Percentiles rank a stretch among this genome's conserved stretches.
These are phyloP conservation scores for Mycena vulgaris DNA, from an alignment of 768 basidiomycete species.

Conservation along the genomic window DNA sequence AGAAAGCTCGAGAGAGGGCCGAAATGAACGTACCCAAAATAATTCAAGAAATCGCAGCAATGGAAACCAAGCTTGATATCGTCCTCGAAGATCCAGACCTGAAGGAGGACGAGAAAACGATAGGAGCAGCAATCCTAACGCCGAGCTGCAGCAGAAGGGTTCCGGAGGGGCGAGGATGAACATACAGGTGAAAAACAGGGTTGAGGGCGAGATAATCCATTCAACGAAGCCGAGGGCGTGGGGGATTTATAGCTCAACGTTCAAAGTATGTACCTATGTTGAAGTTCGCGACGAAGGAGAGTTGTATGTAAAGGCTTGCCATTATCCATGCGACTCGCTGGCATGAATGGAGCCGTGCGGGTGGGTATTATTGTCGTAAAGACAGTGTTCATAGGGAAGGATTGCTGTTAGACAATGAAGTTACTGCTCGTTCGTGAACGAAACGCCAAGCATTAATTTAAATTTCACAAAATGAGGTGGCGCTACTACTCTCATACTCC, in stretches of 20 bases:
- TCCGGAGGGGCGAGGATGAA: no score
- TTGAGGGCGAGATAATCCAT: no score
- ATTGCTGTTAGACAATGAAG: background rate
- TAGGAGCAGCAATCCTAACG: no score
- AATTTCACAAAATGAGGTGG: background rate
- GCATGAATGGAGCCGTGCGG: background rate
- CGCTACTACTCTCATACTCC: background rate
- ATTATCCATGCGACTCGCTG: background rate
- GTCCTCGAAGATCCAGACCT: no score
- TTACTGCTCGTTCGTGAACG: background rate
- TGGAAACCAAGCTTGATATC: no score
- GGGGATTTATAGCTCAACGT: background rate
- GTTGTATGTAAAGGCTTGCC: background rate
- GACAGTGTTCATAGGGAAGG: background rate
- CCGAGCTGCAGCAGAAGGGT: no score
- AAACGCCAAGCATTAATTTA: background rate
- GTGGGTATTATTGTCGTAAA: background rate
- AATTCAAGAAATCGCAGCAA: no score
- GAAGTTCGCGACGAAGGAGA: background rate
- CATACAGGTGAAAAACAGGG: no score
- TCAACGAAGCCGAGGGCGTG: background rate
- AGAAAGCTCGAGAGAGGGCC: no score
- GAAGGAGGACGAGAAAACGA: no score
- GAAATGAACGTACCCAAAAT: no score
- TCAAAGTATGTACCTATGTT: background rate